Evolutionary conservation across 163 green algal species (phyloP), one percentile per base, ranked within the genome.

Genomic region (Volvox carteri): DNA sequence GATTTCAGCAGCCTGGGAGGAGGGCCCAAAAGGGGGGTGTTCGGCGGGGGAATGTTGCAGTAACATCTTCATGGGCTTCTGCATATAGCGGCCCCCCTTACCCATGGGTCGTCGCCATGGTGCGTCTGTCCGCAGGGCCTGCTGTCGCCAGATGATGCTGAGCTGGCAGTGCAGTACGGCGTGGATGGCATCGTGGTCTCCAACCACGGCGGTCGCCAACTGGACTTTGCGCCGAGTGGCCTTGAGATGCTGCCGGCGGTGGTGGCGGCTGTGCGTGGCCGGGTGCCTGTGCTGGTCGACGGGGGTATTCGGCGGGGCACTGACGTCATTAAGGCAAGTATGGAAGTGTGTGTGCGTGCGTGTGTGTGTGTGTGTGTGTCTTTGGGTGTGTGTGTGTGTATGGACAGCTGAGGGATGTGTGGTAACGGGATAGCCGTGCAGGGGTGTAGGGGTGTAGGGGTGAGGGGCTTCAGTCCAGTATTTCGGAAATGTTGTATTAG

Each of bases 181-280:
- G 96, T 96, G 30, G 95, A 97, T 54, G 98, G 95, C 90, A 99
- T 99, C 84, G 93, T 99, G 30, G 95, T 99, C 7, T 96, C 89
- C 70, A 99, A 99, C 92, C 98, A 99, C 80, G 98, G 98, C 67
- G 97, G 95, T 14, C 90, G 96, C 23, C 96, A 98, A 92, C 90
- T 98, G 73, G 96, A 98, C 92, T 94, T 86, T 68, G 87, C 93
- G 9, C 94, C 95, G 4, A 90, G 95, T 12, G 88, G 93, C 0
- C 39, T 98, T 14, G 95, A 98, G 84, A 85, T 95, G 88, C 90
- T 97, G 42, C 92, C 94, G 23, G 85, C 72, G 19, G 84, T 97
- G 3, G 73, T 80, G 11, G 91, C 93, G n/a, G 96, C 96, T 42
- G 88, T 94, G 78, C n/a, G 60, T 28, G 84, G 94, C 1, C 78